Evolutionary conservation across 345 rosid genomes (phyloP).

Genomic region (Gossypium rotundifolium): DNA sequence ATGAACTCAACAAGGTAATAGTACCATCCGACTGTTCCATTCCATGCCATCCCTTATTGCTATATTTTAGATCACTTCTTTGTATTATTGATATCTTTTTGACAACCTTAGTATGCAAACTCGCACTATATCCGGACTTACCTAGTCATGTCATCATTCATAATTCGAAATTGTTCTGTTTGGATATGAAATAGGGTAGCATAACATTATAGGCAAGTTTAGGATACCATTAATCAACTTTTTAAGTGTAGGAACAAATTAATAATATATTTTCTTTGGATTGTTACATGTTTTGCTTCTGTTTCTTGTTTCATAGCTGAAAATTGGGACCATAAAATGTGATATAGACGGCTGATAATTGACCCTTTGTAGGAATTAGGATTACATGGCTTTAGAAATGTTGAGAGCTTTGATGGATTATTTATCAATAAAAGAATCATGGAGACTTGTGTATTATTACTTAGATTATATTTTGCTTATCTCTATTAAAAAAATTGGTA

Average conservation of each 20-base stretch:
- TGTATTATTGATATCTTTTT: conserved; percentile 16
- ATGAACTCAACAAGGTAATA: neutral
- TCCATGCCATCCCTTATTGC: conserved; percentile 3
- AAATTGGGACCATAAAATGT: neutral
- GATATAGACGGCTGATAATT: neutral
- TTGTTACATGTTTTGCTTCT: neutral
- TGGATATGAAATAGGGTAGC: too few species aligned
- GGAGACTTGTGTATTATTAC: too few species aligned
- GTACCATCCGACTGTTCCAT: conserved; percentile 5
- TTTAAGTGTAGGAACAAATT: neutral
- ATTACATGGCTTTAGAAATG: too few species aligned
- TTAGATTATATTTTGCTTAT: too few species aligned
- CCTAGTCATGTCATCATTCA: too few species aligned
- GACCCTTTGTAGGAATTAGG: neutral
- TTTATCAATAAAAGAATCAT: too few species aligned
- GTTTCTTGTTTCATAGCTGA: neutral
- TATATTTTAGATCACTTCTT: conserved; percentile 7
- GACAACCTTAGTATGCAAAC: conserved; percentile 19
- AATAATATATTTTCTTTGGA: neutral
- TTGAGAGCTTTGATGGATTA: too few species aligned
- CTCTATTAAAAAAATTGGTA: too few species aligned
- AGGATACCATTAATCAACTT: neutral
- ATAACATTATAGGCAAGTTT: neutral
- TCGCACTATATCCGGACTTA: conserved; percentile 9
- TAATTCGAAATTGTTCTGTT: too few species aligned